phyloP scores from a whole-genome alignment of 164 flowering plant genomes.

The Nelumbo lutea region DNA sequence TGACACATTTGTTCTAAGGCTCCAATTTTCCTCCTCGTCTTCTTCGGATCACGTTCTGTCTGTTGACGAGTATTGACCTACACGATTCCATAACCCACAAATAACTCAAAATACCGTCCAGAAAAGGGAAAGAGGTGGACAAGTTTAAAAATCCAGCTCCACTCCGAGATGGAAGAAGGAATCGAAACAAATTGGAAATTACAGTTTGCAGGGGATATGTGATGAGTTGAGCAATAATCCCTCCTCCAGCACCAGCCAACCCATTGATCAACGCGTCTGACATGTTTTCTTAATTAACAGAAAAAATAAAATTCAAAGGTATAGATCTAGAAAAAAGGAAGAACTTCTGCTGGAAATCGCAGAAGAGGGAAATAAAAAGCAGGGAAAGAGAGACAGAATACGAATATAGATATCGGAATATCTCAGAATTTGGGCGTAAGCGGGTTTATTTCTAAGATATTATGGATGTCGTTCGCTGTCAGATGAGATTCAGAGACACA shows the following conservation, averaged over 20 bases:
- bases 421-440: conserved; percentile 15
- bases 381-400: not conserved
- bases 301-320: not conserved
- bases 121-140: not conserved
- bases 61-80: conserved; percentile 96
- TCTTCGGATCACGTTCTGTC: conserved; percentile 69
- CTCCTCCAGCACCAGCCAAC: conserved; percentile 95
- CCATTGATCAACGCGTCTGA: conserved; percentile 96
- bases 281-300: conserved; percentile 27
- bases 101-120: not conserved
- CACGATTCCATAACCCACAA: not conserved
- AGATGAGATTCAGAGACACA: no score
- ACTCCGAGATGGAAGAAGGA: not conserved
- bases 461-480: not conserved
- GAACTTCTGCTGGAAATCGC: not conserved
- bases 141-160: not conserved
- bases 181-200: not conserved
- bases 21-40: conserved; percentile 48
- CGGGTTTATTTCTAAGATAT: not conserved
- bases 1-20: conserved; percentile 72
- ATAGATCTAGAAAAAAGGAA: not conserved
- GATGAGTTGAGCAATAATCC: conserved; percentile 92
- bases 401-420: not conserved
- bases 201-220: conserved; percentile 95
- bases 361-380: not conserved